Evolutionary conservation across 441 rosid species (phyloP), one percentile per base, ranked within the genome.

Genomic region (Kokia cookei): DNA sequence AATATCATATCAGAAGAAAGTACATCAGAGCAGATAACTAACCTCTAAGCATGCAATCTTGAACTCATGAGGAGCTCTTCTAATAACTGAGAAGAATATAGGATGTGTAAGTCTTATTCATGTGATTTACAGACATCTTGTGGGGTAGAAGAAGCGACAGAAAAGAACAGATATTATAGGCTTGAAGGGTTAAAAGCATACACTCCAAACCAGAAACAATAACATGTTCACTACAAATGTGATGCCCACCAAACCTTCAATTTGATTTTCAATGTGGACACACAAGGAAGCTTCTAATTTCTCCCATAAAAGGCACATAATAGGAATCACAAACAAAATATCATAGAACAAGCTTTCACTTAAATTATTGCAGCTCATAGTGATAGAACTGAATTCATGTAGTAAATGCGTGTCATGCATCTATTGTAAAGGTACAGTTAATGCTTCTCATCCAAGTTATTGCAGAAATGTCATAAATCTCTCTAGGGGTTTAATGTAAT

Each of bases 31-130:
- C 53, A 74, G 75, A 78, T 45, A 82, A 85, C 96, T 75, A 76
- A 96, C 99, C 98, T 92, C 98, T 76, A 96, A 91, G 90, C 99
- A 96, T 19, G 89, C 85, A 6, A 96, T 93, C 92, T 96, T 96
- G 92, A 96, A 94, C 84, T 96, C 98, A 80, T 96, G 99, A 74
- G 99, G 99, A 72, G 97, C 98, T 85, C 98, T 89, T 83, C 98
- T 90, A 71, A 96, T 92, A 61, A 96, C 99, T 96, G 93, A 35
- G n/a, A 76, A 75, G 74, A 29, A 65, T 50, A 50, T 19, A 14
- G 7, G 4, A 48, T 57, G 37, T 50, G 74, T 76, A 65, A 85
- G 81, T 72, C 64, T 78, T 71, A 13, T 27, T 2, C n/a, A 54
- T 51, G 53, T 75, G 53, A 37, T 24, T 53, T 65, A 69, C 61